A percentile compares a stretch with the other conserved stretches of the same genome.
Evolutionary conservation across 495 filamentous ascomycete species (phyloP).

Genomic region (Penicillium alfredii): DNA sequence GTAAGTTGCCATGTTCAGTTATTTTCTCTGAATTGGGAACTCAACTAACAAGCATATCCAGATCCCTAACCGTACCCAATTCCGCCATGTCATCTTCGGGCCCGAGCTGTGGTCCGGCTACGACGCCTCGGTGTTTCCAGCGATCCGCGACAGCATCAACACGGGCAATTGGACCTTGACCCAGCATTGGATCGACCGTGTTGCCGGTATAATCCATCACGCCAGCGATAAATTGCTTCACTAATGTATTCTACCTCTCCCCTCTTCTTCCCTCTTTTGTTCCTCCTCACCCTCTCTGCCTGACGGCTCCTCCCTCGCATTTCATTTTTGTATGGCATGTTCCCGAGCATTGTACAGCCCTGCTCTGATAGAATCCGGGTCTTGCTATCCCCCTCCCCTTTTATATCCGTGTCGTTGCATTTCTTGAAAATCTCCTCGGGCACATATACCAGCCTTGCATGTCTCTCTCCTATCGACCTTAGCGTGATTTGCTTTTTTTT

Average conservation of each 20-base stretch:
- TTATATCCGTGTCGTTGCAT: slow-evolving; percentile 13
- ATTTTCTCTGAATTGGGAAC: neutral
- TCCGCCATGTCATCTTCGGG: slow-evolving; percentile 86
- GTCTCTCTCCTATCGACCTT: too few relatives aligned
- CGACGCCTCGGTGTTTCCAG: slow-evolving; percentile 74
- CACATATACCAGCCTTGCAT: slow-evolving; percentile 16
- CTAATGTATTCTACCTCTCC: slow-evolving; percentile 22
- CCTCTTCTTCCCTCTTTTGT: slow-evolving; percentile 1
- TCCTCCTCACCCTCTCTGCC: slow-evolving; percentile 2
- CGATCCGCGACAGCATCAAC: slow-evolving; percentile 74
- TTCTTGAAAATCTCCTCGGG: slow-evolving; percentile 7
- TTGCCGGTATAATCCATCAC: slow-evolving; percentile 58
- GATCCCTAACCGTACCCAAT: slow-evolving; percentile 86
- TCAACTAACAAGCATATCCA: slow-evolving; percentile 29
- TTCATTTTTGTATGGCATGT: slow-evolving; percentile 7
- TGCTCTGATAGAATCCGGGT: slow-evolving; percentile 5
- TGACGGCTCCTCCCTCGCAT: neutral
- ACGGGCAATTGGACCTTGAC: slow-evolving; percentile 64
- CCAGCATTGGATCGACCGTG: slow-evolving; percentile 63
- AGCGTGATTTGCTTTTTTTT: slow-evolving; percentile 2
- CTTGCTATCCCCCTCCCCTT: neutral
- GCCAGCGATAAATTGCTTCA: slow-evolving; percentile 58
- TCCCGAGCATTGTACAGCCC: slow-evolving; percentile 23
- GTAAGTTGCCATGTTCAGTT: slow-evolving; percentile 38
- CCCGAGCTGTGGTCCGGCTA: slow-evolving; percentile 75